Conservation (phyloP, 805 yeast genomes). For the Starmerella bombi region DNA sequence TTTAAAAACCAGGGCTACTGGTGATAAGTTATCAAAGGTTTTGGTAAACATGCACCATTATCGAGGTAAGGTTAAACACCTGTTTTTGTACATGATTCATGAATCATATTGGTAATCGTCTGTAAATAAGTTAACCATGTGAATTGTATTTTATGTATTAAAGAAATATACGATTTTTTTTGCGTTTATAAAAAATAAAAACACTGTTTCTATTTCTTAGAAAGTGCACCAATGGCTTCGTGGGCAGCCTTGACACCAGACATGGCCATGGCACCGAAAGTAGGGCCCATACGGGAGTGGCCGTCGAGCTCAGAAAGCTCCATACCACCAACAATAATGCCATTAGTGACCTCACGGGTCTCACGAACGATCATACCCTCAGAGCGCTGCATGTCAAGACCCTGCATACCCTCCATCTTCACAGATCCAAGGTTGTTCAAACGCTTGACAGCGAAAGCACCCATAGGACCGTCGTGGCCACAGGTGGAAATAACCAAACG, state of each 20-base stretch:
- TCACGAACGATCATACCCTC: constrained; percentile 63
- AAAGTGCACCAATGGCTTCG: constrained; percentile 15
- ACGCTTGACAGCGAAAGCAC: constrained; percentile 67
- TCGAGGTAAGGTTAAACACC: no score
- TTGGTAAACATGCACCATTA: no score
- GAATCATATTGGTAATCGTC: no score
- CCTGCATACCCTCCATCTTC: constrained; percentile 57
- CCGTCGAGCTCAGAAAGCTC: constrained; percentile 68
- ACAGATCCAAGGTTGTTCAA: constrained; percentile 39
- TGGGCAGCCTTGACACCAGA: constrained; percentile 74
- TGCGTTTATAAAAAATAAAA: no score
- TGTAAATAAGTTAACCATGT: no score
- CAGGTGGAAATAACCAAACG: constrained; percentile 55
- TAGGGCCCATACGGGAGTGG: constrained; percentile 72
- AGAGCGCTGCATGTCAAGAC: constrained; percentile 64
- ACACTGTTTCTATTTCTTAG: no score
- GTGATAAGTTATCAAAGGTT: not conserved
- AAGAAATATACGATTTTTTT: no score
- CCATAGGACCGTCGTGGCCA: constrained; percentile 77
- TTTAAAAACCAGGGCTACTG: constrained; percentile 1
- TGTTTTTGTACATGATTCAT: no score
- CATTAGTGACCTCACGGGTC: constrained; percentile 53
- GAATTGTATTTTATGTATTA: no score
- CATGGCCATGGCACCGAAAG: constrained; percentile 69
- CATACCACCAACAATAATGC: constrained; percentile 60